Conservation (phyloP, 2,329 filamentous ascomycete genomes). For the Cercospora brassicicola region DNA sequence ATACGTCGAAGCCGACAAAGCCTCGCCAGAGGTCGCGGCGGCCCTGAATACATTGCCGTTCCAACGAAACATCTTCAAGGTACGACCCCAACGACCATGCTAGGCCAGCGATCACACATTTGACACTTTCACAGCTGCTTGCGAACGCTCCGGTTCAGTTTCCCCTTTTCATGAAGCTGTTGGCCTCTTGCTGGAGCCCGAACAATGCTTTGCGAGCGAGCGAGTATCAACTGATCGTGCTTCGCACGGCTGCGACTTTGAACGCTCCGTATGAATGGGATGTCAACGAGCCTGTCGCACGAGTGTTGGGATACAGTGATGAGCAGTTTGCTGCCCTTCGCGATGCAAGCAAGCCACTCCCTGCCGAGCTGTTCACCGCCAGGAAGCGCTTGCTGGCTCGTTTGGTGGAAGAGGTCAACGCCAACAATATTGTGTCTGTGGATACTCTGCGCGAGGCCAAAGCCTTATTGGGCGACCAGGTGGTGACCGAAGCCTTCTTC, state of each 20-base stretch:
- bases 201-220: background rate
- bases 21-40: background rate
- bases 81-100: background rate
- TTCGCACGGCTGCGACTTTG: background rate
- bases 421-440: slow-evolving; percentile 2
- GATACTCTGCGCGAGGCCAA: background rate
- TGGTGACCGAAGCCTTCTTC: background rate
- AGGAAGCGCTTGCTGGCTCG: background rate
- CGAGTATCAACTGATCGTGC: background rate
- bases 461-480: background rate
- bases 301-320: background rate
- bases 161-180: background rate
- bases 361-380: background rate
- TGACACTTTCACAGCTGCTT: background rate
- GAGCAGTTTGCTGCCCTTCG: background rate
- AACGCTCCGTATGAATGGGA: slow-evolving; percentile 6
- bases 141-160: background rate
- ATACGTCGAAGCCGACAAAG: background rate
- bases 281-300: background rate
- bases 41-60: background rate
- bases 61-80: background rate
- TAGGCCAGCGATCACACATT: background rate
- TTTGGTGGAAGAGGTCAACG: slow-evolving; percentile 1
- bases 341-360: slow-evolving; percentile 1
- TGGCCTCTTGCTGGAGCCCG: background rate